Conservation (phyloP, 73 alveolate species). For the Paramecium sexaurelia region DNA sequence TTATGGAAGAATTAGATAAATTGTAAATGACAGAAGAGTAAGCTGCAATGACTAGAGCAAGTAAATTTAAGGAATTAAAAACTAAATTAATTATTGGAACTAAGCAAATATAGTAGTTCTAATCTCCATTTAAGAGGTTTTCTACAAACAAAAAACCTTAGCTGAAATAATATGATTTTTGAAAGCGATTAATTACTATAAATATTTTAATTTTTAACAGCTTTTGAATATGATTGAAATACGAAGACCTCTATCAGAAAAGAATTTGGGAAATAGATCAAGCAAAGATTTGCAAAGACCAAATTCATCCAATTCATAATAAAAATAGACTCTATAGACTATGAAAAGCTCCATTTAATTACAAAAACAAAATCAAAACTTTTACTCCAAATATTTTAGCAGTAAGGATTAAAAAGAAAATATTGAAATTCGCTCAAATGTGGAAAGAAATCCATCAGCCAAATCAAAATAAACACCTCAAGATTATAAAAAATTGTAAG, state of each 20-base stretch:
- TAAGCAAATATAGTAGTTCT: neutral
- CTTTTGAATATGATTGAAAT: slow-evolving; percentile 26
- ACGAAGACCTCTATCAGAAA: slow-evolving; percentile 28
- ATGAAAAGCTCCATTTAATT: slow-evolving; percentile 48
- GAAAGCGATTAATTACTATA: neutral
- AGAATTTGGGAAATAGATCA: slow-evolving; percentile 47
- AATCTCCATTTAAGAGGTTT: slow-evolving; percentile 45
- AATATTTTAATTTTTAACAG: slow-evolving; percentile 52
- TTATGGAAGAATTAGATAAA: slow-evolving; percentile 21
- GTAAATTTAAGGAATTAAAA: slow-evolving; percentile 21
- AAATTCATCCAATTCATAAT: slow-evolving; percentile 12
- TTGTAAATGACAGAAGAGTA: neutral
- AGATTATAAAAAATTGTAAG: slow-evolving; percentile 46
- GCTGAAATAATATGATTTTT: slow-evolving; percentile 39
- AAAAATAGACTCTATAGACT: neutral
- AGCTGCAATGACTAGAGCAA: neutral
- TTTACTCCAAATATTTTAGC: slow-evolving; percentile 51
- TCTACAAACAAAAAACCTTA: slow-evolving; percentile 6
- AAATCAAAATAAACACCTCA: neutral
- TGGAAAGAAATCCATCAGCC: neutral
- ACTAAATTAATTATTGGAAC: slow-evolving; percentile 20
- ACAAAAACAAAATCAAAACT: slow-evolving; percentile 46
- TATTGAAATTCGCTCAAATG: slow-evolving; percentile 3
- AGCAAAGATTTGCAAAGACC: slow-evolving; percentile 33
- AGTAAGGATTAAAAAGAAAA: slow-evolving; percentile 41